phyloP scores from a whole-genome alignment of 192 early-diverging fungal species.

The Lobosporangium transversale region DNA sequence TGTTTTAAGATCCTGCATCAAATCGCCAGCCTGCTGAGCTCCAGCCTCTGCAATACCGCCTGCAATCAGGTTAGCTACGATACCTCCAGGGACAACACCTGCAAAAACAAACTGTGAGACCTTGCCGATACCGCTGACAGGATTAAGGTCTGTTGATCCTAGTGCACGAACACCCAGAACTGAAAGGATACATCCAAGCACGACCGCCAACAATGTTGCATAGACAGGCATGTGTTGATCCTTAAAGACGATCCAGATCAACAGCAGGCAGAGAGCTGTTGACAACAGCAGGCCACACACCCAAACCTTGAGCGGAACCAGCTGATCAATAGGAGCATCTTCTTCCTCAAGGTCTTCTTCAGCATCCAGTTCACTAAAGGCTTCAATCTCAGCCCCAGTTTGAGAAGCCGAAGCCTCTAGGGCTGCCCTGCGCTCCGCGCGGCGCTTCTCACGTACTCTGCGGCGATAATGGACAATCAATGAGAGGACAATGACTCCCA shows the following conservation, averaged over 20 bases:
- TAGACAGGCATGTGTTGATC: constrained; percentile 65
- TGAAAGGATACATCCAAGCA: constrained; percentile 78
- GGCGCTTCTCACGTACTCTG: constrained; percentile 10
- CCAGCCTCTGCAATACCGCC: constrained; percentile 84
- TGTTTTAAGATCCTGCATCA: constrained; percentile 90
- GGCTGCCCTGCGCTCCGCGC: constrained; percentile 25
- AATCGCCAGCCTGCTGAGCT: constrained; percentile 54
- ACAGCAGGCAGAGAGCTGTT: constrained; percentile 66
- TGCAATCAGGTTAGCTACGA: constrained; percentile 80
- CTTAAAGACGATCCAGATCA: constrained; percentile 72
- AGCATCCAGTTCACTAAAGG: constrained; percentile 20
- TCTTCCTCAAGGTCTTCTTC: constrained; percentile 36
- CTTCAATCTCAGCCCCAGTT: constrained; percentile 25
- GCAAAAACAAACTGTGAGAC: constrained; percentile 88
- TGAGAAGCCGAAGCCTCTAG: constrained; percentile 28
- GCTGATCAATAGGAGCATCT: constrained; percentile 63
- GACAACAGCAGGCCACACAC: constrained; percentile 72
- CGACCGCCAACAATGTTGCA: constrained; percentile 75
- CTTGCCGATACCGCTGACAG: constrained; percentile 86
- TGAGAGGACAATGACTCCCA: constrained; percentile 56
- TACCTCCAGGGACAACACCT: constrained; percentile 73
- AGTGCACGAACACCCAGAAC: constrained; percentile 83
- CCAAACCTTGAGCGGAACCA: constrained; percentile 70
- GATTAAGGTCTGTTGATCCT: constrained; percentile 88
- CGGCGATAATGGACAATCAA: constrained; percentile 57